Evolutionary conservation across 2,329 filamentous ascomycete species (phyloP).

Genomic region (Pseudogymnoascus sp.): DNA sequence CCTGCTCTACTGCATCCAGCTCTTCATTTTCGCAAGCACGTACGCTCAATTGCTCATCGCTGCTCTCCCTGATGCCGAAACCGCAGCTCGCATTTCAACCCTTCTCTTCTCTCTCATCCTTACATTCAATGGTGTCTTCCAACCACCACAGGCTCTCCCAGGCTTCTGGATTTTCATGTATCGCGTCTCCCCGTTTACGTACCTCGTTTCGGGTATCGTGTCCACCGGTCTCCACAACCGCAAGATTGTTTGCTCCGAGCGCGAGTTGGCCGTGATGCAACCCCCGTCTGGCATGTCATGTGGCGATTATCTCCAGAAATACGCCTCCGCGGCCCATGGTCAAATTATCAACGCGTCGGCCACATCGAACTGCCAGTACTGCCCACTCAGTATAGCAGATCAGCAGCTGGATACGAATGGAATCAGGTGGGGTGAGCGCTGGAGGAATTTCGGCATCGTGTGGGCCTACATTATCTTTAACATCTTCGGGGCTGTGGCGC

Average conservation of each 20-base stretch:
- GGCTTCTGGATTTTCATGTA: slow-evolving; percentile 85
- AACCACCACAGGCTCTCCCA: slow-evolving; percentile 54
- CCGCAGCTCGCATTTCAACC: slow-evolving; percentile 69
- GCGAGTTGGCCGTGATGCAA: slow-evolving; percentile 61
- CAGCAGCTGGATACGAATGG: slow-evolving; percentile 45
- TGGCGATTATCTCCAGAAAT: slow-evolving; percentile 46
- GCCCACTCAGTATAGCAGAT: slow-evolving; percentile 45
- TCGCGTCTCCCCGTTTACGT: slow-evolving; percentile 55
- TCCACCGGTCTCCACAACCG: slow-evolving; percentile 62
- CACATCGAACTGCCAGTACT: slow-evolving; percentile 48
- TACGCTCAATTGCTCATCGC: slow-evolving; percentile 76
- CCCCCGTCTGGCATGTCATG: slow-evolving; percentile 53
- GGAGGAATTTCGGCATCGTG: slow-evolving; percentile 61
- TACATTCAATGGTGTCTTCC: slow-evolving; percentile 71
- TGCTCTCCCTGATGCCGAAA: slow-evolving; percentile 67
- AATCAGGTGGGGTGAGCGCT: slow-evolving; percentile 50
- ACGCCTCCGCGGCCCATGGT: slow-evolving; percentile 43
- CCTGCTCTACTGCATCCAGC: slow-evolving; percentile 67
- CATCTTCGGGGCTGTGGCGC: slow-evolving; percentile 40
- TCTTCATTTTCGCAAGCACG: slow-evolving; percentile 76
- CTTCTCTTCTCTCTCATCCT: slow-evolving; percentile 65
- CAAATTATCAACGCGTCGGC: slow-evolving; percentile 43
- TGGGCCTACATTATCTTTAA: slow-evolving; percentile 53
- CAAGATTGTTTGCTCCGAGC: slow-evolving; percentile 55
- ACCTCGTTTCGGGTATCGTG: slow-evolving; percentile 65